Conservation (phyloP, 768 basidiomycete species). For the Suillus subluteus region DNA sequence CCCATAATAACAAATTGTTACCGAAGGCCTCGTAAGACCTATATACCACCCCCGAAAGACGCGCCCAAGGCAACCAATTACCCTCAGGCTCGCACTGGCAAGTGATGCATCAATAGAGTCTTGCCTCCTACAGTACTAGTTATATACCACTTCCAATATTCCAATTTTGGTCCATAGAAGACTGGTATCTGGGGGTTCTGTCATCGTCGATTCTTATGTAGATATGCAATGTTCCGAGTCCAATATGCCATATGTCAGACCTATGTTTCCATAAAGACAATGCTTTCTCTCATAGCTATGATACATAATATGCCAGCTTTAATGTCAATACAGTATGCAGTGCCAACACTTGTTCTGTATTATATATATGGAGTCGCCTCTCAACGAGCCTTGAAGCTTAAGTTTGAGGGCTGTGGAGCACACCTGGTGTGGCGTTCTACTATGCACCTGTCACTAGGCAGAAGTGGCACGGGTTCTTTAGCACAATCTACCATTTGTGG, state of each 20-base stretch:
- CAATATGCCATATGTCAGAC: not conserved
- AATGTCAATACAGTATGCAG: not conserved
- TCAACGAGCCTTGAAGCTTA: not conserved
- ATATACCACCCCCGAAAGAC: not conserved
- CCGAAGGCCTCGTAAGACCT: not conserved
- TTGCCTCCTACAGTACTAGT: not conserved
- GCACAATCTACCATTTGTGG: not conserved
- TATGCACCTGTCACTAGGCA: not conserved
- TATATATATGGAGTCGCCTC: not conserved
- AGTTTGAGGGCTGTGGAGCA: not conserved
- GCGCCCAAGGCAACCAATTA: not conserved
- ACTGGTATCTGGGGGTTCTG: not conserved
- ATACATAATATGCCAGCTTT: not conserved
- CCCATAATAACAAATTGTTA: not conserved
- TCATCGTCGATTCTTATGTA: not conserved
- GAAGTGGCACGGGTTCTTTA: not conserved
- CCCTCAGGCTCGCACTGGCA: not conserved
- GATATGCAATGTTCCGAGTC: not conserved
- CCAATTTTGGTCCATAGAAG: not conserved
- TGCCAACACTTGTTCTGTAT: not conserved
- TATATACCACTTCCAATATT: not conserved
- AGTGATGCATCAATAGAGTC: not conserved
- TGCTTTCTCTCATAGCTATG: not conserved
- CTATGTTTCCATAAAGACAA: not conserved
- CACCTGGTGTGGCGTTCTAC: not conserved